Evolutionary conservation across 306 rosid genomes (phyloP).

Genomic region (Citrullus mucosospermus): DNA sequence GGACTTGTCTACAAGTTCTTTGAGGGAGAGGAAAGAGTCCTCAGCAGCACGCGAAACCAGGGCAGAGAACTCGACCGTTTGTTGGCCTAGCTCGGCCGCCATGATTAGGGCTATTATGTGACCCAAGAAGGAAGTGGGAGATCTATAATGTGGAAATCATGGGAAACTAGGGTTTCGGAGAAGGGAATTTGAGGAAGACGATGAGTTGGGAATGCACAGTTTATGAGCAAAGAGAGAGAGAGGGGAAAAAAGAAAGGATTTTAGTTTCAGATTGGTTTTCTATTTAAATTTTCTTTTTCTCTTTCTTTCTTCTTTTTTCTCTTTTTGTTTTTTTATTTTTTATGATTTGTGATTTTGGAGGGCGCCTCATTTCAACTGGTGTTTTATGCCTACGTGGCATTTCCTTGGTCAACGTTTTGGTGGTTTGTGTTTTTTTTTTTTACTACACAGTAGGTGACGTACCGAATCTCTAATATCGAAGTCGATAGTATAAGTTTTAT

Average conservation of each 20-base stretch:
- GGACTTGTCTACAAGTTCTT: slow-evolving; percentile 72
- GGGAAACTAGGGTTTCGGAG: slow-evolving; percentile 16
- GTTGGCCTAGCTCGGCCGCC: slow-evolving; percentile 94
- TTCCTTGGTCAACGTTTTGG: not conserved
- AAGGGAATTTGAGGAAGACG: not conserved
- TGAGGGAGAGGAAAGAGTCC: slow-evolving; percentile 63
- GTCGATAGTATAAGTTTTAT: too few species aligned
- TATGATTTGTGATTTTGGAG: not conserved
- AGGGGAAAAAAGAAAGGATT: not conserved
- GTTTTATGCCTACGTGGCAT: not conserved
- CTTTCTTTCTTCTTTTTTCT: not conserved
- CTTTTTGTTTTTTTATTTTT: not conserved
- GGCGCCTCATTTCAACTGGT: not conserved
- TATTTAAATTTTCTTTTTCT: not conserved
- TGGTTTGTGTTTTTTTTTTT: too few species aligned
- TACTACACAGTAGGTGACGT: too few species aligned
- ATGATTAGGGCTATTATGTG: slow-evolving; percentile 19
- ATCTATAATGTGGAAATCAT: slow-evolving; percentile 18
- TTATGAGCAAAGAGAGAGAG: not conserved
- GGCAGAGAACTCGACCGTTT: slow-evolving; percentile 81
- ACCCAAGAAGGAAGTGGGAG: not conserved
- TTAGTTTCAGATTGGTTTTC: not conserved
- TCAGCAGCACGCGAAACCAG: slow-evolving; percentile 70
- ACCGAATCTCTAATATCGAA: too few species aligned
- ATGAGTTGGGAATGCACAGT: not conserved